Evolutionary conservation across 225 moss, liverwort and hornwort species (phyloP), one percentile per base, ranked within the genome.

Genomic region (Polytrichum commune): DNA sequence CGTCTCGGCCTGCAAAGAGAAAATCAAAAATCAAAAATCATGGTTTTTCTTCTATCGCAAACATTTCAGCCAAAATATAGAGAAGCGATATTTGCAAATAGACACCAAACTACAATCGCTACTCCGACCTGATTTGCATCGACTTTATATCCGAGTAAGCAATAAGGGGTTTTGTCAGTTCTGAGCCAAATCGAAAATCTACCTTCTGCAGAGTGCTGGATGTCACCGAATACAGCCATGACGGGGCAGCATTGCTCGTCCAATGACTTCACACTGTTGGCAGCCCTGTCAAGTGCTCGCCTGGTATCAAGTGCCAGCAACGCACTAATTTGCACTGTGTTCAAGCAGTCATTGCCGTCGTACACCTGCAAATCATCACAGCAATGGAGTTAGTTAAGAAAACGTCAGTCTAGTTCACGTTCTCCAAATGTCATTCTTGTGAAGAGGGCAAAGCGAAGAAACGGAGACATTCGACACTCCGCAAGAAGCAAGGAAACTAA

Each of bases 171-270:
- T 3, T 0, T 16, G 4, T 46, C 16, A 46, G 13, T 46, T 46
- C 3, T 46, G 46, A 46, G 2, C 46, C 46, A 16, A 46, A 46
- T 46, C 46, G 13, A 13, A 46, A 46, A 46, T 81, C 46, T 46
- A 46, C 46, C 46, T 46, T 46, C 46, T 68, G 78, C 29, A 33
- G 82, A 86, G 64, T 91, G 93, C 58, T 88, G 85, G 60, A 93
- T 81, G 70, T 96, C 96, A 20, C 79, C 96, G n/a, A 96, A 93
- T 18, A 96, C 91, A 18, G 93, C 91, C 82, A 88, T 82, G n/a
- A 96, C 80, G 2, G 85, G 61, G 66, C 93, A 93, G 71, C 96
- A 96, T 70, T 89, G 89, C 53, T 86, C 84, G 71, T 93, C 89
- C 64, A 96, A 69, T 7, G 81, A 67, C 66, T 81, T 82, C 6